Evolutionary conservation across 345 rosid species (phyloP).

Genomic region (Citrus australasica): DNA sequence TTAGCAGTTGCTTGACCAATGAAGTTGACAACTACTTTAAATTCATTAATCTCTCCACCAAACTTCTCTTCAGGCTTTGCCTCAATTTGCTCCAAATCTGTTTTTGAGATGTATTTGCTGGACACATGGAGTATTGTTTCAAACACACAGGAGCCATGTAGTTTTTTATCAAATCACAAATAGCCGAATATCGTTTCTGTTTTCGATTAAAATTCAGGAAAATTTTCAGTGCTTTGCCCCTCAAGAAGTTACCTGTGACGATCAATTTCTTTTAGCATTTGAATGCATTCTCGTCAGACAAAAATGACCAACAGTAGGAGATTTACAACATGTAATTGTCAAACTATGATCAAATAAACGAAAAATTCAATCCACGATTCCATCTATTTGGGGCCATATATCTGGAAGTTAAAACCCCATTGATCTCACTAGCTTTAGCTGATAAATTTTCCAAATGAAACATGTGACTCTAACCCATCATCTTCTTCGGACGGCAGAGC

Average conservation of each 20-base stretch:
- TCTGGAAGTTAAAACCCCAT: neutral
- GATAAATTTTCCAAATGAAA: neutral
- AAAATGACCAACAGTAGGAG: neutral
- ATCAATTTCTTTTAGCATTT: neutral
- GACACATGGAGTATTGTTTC: too few species aligned
- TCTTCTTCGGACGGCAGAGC: constrained; percentile 57
- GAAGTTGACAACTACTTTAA: too few species aligned
- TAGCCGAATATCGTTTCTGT: too few species aligned
- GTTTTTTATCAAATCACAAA: too few species aligned
- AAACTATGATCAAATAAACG: neutral
- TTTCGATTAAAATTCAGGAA: neutral
- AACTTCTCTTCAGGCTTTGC: too few species aligned
- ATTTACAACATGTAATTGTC: neutral
- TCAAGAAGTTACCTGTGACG: neutral
- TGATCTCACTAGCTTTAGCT: neutral
- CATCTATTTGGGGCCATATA: neutral
- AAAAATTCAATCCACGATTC: neutral
- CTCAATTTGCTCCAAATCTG: too few species aligned
- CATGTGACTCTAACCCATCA: constrained; percentile 20
- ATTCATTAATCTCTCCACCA: too few species aligned
- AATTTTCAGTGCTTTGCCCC: neutral
- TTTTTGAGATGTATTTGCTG: too few species aligned
- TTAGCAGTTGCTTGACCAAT: too few species aligned
- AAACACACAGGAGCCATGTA: too few species aligned
- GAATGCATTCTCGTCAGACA: neutral